A percentile compares a stretch with the other conserved stretches of the same genome.
Evolutionary conservation across 257 asterid species (phyloP).

Genomic region (Primulina tabacum): DNA sequence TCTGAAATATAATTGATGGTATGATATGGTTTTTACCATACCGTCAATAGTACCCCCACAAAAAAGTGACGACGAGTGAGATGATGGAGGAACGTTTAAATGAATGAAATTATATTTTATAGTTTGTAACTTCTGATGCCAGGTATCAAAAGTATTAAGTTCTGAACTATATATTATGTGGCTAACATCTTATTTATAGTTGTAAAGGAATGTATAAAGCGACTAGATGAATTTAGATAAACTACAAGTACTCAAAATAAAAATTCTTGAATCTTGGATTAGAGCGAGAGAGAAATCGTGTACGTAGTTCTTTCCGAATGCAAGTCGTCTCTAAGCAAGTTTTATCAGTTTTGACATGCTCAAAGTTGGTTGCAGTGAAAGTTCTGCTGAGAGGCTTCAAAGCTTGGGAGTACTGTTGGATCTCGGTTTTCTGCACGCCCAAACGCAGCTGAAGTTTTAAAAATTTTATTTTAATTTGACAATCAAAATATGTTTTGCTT

Average conservation of each 20-base stretch:
- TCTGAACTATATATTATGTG: not conserved
- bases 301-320: not conserved
- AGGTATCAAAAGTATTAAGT: constrained; percentile 38
- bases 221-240: not conserved
- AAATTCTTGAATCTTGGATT: not conserved
- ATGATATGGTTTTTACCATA: no score
- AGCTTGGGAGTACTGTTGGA: constrained; percentile 72
- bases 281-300: not conserved
- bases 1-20: no score
- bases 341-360: not conserved
- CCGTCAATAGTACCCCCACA: no score
- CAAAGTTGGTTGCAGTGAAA: constrained; percentile 43
- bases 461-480: no score
- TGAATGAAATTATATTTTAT: no score
- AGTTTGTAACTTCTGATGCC: constrained; percentile 43
- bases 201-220: not conserved
- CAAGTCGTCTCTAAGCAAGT: not conserved
- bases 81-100: no score
- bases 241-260: not conserved
- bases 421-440: no score
- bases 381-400: constrained; percentile 73
- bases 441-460: no score
- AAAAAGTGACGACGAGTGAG: no score
- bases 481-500: no score
- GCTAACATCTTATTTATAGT: not conserved